Conservation (phyloP, 495 filamentous ascomycete species). For the Clohesyomyces aquaticus region DNA sequence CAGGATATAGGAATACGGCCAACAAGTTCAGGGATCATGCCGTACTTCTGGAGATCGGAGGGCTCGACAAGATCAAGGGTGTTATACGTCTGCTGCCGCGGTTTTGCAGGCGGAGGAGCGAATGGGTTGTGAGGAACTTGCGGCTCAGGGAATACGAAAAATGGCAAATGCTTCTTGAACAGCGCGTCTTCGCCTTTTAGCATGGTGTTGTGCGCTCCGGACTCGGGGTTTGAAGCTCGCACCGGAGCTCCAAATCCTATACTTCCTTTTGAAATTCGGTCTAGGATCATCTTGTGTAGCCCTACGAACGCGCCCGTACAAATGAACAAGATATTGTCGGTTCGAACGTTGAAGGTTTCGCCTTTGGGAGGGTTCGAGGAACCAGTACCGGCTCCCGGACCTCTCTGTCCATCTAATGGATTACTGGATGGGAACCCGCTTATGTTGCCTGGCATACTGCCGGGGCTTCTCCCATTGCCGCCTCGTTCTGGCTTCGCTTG, state of each 20-base stretch:
- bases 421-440: conserved; percentile 47
- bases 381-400: conserved; percentile 23
- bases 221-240: conserved; percentile 52
- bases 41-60: conserved; percentile 83
- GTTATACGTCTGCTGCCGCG: conserved; percentile 64
- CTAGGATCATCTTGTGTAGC: conserved; percentile 83
- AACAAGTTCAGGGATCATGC: conserved; percentile 92
- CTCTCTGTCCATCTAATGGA: conserved; percentile 49
- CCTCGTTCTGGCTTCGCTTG: conserved; percentile 81
- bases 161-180: conserved; percentile 71
- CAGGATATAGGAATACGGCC: conserved; percentile 88
- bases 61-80: conserved; percentile 80
- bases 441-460: conserved; percentile 19
- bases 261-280: conserved; percentile 81
- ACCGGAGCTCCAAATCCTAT: conserved; percentile 92
- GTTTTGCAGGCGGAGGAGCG: conserved; percentile 21
- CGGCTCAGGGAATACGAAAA: conserved; percentile 54
- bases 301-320: conserved; percentile 95
- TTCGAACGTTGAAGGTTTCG: conserved; percentile 88
- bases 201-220: conserved; percentile 52
- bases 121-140: conserved; percentile 6
- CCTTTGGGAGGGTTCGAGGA: conserved; percentile 57
- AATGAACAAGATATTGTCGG: conserved; percentile 94
- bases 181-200: conserved; percentile 58
- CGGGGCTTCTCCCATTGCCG: conserved; percentile 23